Evolutionary conservation across 1,139 yeast genomes (phyloP).

Genomic region (Yamadazyma sp.): DNA sequence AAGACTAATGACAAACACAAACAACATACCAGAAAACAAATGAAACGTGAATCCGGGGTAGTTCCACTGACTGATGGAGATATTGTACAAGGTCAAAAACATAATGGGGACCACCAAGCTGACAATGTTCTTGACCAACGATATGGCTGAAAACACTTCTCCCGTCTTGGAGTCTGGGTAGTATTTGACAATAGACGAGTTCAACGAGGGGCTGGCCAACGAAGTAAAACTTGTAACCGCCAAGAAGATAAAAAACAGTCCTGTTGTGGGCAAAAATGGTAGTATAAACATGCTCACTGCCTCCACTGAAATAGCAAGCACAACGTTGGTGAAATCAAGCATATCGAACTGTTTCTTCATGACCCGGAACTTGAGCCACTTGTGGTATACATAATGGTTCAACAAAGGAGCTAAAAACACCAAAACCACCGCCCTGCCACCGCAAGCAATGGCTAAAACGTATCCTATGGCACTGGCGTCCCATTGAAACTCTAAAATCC

Average conservation of each 20-base stretch:
- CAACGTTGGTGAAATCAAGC: conserved; percentile 46
- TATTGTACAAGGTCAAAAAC: conserved; percentile 29
- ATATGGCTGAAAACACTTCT: conserved; percentile 38
- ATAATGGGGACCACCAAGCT: conserved; percentile 27
- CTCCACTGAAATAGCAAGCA: conserved; percentile 32
- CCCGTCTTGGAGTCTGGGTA: conserved; percentile 42
- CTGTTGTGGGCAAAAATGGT: conserved; percentile 18
- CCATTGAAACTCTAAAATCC: conserved; percentile 61
- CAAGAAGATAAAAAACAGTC: conserved; percentile 18
- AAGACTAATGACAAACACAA: conserved; percentile 9
- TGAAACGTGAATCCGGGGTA: conserved; percentile 21
- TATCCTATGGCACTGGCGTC: conserved; percentile 56
- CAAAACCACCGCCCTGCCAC: conserved; percentile 34
- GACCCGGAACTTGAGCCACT: conserved; percentile 27
- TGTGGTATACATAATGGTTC: conserved; percentile 28
- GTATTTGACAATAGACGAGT: conserved; percentile 35
- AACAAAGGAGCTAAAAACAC: conserved; percentile 34
- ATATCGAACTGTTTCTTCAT: conserved; percentile 50
- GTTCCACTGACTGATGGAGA: conserved; percentile 17
- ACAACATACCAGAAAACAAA: conserved; percentile 7
- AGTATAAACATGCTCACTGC: conserved; percentile 35
- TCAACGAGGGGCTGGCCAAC: conserved; percentile 31
- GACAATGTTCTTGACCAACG: conserved; percentile 31
- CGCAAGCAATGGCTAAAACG: conserved; percentile 53
- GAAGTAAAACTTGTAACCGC: conserved; percentile 42